Base-by-base conservation (phyloP, 495 filamentous ascomycete genomes). In the Neurospora tetrasperma region DNA sequence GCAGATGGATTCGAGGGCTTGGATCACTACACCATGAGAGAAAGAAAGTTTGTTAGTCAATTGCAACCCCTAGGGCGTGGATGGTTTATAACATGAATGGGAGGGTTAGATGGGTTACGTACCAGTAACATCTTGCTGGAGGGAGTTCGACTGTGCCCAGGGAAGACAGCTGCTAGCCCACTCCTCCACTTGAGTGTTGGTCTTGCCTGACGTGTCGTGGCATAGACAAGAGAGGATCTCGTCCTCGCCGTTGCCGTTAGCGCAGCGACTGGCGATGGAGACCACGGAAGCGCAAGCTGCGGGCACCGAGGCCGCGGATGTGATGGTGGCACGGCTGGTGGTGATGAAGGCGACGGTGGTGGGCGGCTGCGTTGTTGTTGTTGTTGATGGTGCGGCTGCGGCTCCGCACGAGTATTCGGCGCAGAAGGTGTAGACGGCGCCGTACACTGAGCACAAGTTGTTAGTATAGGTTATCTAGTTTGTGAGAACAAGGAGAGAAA, bases 171-270 rank as follows among this genome's bases (percentile, higher is more conserved):
- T 38, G 18, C 59, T 72, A 9, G 77, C 77, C 41, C 72, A 79
- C 59, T 75, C 71, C 18, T 81, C 71, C 14, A 80, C 71, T 1
- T 42, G 42, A 2, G 78, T 80, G 71, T 75, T 75, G 44, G 72
- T 73, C 6, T 35, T 69, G n/a, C 77, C 76, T 0, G 42, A 42
- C 1, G 40, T 39, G 54, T 77, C 72, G 35, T 70, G 71, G 70
- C 74, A 70, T 6, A 42, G 23, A 10, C 44, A 73, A 8, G 10
- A 40, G 11, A 40, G 10, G 38, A 66, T 54, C 18, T 54, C 44
- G 16, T 66, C 23, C 42, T 31, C 44, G 31, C 1, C 16, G 35
- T 38, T 5, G 27, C 20, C n/a, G 12, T 31, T 35, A 10, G 27
- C 69, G 71, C 73, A 74, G 18, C 54, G 69, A 9, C 18, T 69